Evolutionary conservation across 139 green algal genomes (phyloP).

Genomic region (Chlorella sp.): DNA sequence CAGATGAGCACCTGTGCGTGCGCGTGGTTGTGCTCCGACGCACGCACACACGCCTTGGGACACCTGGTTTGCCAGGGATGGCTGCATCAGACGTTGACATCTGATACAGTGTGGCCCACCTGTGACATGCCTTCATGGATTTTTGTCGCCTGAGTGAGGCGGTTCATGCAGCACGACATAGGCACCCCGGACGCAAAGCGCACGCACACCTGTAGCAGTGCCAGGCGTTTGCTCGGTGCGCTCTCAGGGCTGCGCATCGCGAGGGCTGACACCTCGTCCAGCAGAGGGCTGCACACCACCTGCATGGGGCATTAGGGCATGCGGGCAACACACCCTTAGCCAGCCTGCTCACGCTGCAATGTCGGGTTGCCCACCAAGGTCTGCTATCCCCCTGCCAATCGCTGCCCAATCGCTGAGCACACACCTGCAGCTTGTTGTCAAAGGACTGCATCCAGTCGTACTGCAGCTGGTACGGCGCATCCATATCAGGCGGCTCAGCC

Average conservation of each 20-base stretch:
- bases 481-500: background rate
- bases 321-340: background rate
- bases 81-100: too few relatives aligned
- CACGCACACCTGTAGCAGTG: slow-evolving; percentile 20
- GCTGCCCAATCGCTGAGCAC: background rate
- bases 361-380: background rate
- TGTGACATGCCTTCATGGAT: too few relatives aligned
- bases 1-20: slow-evolving; percentile 12
- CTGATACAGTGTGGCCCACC: too few relatives aligned
- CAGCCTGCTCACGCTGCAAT: background rate
- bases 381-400: background rate
- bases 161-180: too few relatives aligned
- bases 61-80: too few relatives aligned
- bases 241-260: background rate
- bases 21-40: too few relatives aligned
- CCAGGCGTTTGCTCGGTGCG: slow-evolving; percentile 13
- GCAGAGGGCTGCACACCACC: background rate
- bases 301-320: background rate
- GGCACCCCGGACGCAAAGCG: too few relatives aligned
- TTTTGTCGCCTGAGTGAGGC: too few relatives aligned
- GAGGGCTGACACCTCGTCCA: slow-evolving; percentile 9
- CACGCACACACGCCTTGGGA: too few relatives aligned
- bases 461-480: background rate
- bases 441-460: background rate
- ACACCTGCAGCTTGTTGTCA: slow-evolving; percentile 14